Evolutionary conservation across 345 rosid genomes (phyloP), one percentile per base, ranked within the genome.

Genomic region (Sonneratia alba): DNA sequence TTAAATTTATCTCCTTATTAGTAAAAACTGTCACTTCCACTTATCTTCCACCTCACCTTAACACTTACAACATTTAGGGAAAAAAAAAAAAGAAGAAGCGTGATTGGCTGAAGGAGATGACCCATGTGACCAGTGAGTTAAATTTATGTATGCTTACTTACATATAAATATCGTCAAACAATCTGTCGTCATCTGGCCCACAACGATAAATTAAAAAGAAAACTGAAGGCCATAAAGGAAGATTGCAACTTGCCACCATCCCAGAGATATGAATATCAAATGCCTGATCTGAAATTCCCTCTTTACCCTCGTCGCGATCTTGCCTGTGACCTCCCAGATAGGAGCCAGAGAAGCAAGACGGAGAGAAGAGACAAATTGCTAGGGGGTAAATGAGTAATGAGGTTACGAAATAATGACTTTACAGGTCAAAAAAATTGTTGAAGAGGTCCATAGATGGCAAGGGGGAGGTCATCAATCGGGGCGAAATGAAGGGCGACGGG

Each of bases 401-500:
- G 16, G 57, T 49, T 43, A 53, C 14, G 36, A 21, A 69, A 47
- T 3, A 59, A 68, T 16, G 37, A 40, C 45, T 3, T 85, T 75
- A 89, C 61, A 78, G 82, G 77, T 89, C 88, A 74, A 87, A 91
- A 36, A 85, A 80, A 73, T 87, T 84, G 73, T 85, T 92, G 91
- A 87, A 88, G 59, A 84, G 73, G 79, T 90, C 96, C 63, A 79
- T 66, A 12, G 95, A 75, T 45, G 86, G 81, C 64, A 79, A 69
- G 4, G 90, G 85, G 43, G 86, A 79, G 36, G 75, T 32, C 12
- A 74, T 62, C 3, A 13, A 47, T 3, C 59, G 73, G 53, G 89
- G 92, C 8, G 86, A 82, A 69, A 82, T 61, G 47, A 78, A 80
- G 72, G 42, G 79, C 57, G 83, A 9, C 72, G 98, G 95, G 75